Evolutionary conservation across 129 eudicot genomes (phyloP).

Genomic region (Tanacetum coccineum): DNA sequence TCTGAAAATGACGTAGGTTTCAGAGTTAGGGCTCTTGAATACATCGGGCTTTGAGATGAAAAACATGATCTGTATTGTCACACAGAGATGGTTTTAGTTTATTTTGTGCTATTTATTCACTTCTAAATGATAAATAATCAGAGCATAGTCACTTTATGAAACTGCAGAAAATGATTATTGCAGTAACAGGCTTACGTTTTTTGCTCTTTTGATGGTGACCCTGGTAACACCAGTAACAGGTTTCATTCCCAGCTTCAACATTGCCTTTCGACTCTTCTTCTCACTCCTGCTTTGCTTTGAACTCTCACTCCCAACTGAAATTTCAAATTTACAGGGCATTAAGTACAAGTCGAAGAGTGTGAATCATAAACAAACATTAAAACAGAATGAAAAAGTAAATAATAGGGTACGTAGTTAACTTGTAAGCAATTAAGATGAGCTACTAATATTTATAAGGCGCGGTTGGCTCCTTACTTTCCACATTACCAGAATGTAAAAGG

Average conservation of each 20-base stretch:
- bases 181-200: conserved; percentile 42
- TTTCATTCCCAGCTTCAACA: conserved; percentile 89
- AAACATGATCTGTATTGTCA: conserved; percentile 60
- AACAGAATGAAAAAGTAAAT: too few relatives aligned
- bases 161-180: too few relatives aligned
- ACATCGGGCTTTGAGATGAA: conserved; percentile 94
- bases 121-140: neutral
- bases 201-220: conserved; percentile 90
- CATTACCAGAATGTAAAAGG: too few relatives aligned
- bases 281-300: conserved; percentile 92
- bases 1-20: conserved; percentile 79
- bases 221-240: conserved; percentile 77
- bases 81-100: neutral
- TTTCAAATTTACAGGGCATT: neutral
- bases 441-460: too few relatives aligned
- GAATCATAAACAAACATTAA: too few relatives aligned
- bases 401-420: too few relatives aligned
- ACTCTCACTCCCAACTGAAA: conserved; percentile 50
- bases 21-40: conserved; percentile 88
- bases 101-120: neutral
- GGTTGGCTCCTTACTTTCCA: too few relatives aligned
- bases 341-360: neutral
- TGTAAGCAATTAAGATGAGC: too few relatives aligned
- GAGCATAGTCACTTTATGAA: too few relatives aligned
- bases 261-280: conserved; percentile 91